Base-by-base conservation (phyloP, 805 yeast species). In the Wickerhamomyces queroliae region DNA sequence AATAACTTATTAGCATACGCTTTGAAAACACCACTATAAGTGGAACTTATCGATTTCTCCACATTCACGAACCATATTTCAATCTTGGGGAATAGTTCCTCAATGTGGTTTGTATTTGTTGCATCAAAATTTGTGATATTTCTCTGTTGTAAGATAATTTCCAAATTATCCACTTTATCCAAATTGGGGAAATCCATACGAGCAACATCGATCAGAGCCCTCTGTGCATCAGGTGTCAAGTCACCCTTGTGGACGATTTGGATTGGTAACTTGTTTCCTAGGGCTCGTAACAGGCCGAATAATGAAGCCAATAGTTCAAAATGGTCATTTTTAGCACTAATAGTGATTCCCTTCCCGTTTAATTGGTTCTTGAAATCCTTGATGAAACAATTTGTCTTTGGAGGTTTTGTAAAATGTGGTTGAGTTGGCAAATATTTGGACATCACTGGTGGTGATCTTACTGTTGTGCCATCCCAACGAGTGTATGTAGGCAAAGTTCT, bases 1-100 rank as follows among this genome's bases (percentile, higher is more conserved):
- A 73, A 45, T 36, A 74, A 61, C 47, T 75, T 75, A 49, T 66
- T 70, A n/a, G 65, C 68, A 48, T 64, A 73, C 0, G 67, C 62
- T 3, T 42, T 48, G 42, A 71, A 72, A 24, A 44, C 43, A 3
- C 33, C 26, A 1, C 26, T 35, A 40, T 49, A 50, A 3, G 38
- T 36, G 15, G 38, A 35, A 6, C 52, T 41, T 4, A 64, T 36
- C 0, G 59, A 39, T 2, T 46, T 43, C 7, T 48, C 33, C 13
- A 58, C 58, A 45, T 65, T 51, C 17, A 67, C 67, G 43, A 65
- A 67, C 72, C 72, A 68, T 11, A 68, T 35, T 24, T 67, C 69
- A 41, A 63, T 65, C 19, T 48, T 51, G 16, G 56, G 56, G 33
- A 58, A 56, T 4, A 50, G 32, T 10, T 44, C 36, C 13, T 44